Evolutionary conservation across 768 basidiomycete species (phyloP), one percentile per base, ranked within the genome.

Genomic region (Termitomyces sp.): DNA sequence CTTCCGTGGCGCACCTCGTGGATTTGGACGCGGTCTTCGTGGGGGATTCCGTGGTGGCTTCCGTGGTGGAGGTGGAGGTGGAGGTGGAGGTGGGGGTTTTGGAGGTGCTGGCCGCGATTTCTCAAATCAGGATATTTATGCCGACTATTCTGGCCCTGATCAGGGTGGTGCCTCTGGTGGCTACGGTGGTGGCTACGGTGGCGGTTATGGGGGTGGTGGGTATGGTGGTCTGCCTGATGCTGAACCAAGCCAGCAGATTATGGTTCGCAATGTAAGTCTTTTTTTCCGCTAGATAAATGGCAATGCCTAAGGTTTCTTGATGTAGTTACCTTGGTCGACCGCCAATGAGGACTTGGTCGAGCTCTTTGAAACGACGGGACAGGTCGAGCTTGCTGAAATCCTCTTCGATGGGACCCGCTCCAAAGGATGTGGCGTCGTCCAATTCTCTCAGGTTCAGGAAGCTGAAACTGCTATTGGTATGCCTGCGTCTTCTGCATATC

Each of bases 321-420:
- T 49, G 9, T 59, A 98, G 96, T 73, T 99, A 16, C 96, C 96
- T 1, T 99, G 95, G 95, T 98, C 96, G 10, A 99, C 96, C 42
- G 94, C 96, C 7, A 98, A 99, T 68, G 96, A 99, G 68, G 96
- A 99, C 68, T 75, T 99, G 41, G 95, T 99, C 20, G 96, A 99
- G 72, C 73, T 99, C 18, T 99, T 99, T 64, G 95, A 98, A 76
- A 99, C 96, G 32, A 97, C 95, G 0, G 96, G 95, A 10, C 88
- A 89, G 61, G 96, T 99, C 33, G 90, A 94, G 65, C 76, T 93
- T 32, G 96, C 96, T 2, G 96, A 99, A 72, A 96, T 98, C 60
- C 71, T 99, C 44, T 94, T 89, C 63, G 95, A 98, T 63, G 90
- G 91, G 15, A 86, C 89, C 0, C 85, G 96, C 52, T 93, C 91